phyloP scores from a whole-genome alignment of 2,329 filamentous ascomycete genomes.

The Exutisphaerella laricina region DNA sequence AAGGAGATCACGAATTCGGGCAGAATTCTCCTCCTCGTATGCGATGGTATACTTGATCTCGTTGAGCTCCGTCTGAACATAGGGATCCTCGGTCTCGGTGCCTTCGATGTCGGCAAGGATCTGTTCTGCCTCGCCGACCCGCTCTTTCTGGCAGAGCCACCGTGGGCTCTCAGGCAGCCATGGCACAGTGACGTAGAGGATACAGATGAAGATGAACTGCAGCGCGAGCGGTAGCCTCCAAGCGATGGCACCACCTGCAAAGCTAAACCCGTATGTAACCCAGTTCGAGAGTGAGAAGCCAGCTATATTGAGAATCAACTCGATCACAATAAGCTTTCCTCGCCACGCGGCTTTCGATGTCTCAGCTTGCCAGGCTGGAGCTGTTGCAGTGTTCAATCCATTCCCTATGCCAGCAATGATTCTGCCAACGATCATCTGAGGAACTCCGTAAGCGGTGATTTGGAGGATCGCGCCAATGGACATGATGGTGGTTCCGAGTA shows the following conservation, averaged over 20 bases:
- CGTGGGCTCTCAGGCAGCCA: constrained; percentile 45
- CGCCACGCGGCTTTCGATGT: constrained; percentile 42
- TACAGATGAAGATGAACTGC: constrained; percentile 47
- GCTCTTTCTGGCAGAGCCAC: constrained; percentile 45
- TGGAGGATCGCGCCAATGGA: constrained; percentile 46
- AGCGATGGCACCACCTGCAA: constrained; percentile 37
- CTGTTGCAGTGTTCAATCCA: constrained; percentile 44
- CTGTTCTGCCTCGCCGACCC: constrained; percentile 43
- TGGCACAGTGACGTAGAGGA: constrained; percentile 42
- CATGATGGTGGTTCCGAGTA: constrained; percentile 48
- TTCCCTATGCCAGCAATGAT: constrained; percentile 47
- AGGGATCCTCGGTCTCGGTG: constrained; percentile 42
- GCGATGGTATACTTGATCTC: constrained; percentile 46
- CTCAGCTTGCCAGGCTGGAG: constrained; percentile 49
- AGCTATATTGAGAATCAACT: constrained; percentile 44
- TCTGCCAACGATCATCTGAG: constrained; percentile 46
- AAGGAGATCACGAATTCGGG: constrained; percentile 48
- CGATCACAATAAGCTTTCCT: constrained; percentile 33
- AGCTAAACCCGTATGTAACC: constrained; percentile 50
- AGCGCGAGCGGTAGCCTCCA: constrained; percentile 47
- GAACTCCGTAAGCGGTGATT: constrained; percentile 41
- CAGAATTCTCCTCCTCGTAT: constrained; percentile 47
- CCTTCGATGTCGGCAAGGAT: constrained; percentile 47
- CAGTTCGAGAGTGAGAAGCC: constrained; percentile 49
- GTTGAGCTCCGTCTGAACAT: constrained; percentile 39